A percentile compares a stretch with the other conserved stretches of the same genome.
Conservation (phyloP, 441 rosid genomes). For the Heliophila coronopifolia region DNA sequence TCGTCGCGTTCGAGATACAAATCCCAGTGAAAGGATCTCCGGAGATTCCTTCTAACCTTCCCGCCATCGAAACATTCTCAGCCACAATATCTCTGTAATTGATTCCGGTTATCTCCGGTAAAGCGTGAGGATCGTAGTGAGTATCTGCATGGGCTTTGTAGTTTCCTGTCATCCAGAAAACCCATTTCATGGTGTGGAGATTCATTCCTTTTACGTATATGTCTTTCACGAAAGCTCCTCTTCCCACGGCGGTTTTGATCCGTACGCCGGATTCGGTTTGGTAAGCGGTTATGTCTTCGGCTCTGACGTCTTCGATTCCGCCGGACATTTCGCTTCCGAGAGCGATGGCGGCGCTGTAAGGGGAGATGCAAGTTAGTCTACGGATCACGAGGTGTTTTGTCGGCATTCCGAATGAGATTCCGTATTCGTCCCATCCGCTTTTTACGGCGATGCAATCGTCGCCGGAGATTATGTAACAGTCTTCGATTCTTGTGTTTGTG, state of each 20-base stretch:
- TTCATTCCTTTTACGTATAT: slow-evolving; percentile 48
- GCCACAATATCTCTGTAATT: slow-evolving; percentile 54
- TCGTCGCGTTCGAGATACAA: slow-evolving; percentile 56
- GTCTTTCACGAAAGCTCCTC: slow-evolving; percentile 55
- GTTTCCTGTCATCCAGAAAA: slow-evolving; percentile 56
- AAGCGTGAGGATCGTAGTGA: slow-evolving; percentile 52
- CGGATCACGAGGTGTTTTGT: slow-evolving; percentile 36
- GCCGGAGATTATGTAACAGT: slow-evolving; percentile 62
- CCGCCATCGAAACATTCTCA: slow-evolving; percentile 51
- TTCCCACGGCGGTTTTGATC: slow-evolving; percentile 58
- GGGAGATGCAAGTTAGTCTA: slow-evolving; percentile 55
- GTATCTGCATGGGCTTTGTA: slow-evolving; percentile 57
- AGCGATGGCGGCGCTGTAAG: slow-evolving; percentile 60
- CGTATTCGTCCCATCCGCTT: slow-evolving; percentile 75
- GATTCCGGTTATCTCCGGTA: slow-evolving; percentile 53
- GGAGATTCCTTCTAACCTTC: slow-evolving; percentile 51
- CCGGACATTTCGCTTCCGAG: slow-evolving; percentile 76
- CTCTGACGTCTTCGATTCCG: slow-evolving; percentile 56
- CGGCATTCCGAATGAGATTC: slow-evolving; percentile 60
- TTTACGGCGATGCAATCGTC: slow-evolving; percentile 65
- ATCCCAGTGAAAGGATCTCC: slow-evolving; percentile 52
- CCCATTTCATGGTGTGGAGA: slow-evolving; percentile 68
- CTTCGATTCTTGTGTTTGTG: slow-evolving; percentile 56
- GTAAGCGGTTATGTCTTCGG: slow-evolving; percentile 53
- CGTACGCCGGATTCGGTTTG: slow-evolving; percentile 57